These are phyloP conservation scores for Meripilus lineatus DNA, from an alignment of 1,284 basidiomycete species.

Conservation along the genomic window DNA sequence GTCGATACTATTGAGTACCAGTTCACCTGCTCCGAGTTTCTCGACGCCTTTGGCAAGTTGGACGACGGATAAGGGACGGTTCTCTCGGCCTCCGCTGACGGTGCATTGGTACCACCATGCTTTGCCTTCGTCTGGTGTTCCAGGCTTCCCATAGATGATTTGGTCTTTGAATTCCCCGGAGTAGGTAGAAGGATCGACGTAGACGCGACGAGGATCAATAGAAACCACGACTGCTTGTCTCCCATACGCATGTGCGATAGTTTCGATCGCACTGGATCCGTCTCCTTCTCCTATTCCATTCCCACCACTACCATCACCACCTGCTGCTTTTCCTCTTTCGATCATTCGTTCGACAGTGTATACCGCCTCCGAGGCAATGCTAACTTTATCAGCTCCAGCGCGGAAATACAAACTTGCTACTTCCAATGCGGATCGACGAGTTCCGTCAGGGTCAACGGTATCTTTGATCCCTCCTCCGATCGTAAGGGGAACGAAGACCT, in stretches of 20 bases:
- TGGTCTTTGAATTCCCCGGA: constrained; percentile 69
- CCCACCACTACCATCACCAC: constrained; percentile 7
- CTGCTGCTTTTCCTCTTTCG: constrained; percentile 32
- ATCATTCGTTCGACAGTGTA: constrained; percentile 86
- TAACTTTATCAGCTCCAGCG: constrained; percentile 97
- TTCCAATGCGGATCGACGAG: constrained; percentile 80
- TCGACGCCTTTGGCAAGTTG: constrained; percentile 91
- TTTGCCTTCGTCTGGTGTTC: constrained; percentile 53
- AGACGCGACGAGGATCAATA: constrained; percentile 90
- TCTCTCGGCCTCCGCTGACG: constrained; percentile 88
- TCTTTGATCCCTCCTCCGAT: constrained; percentile 99
- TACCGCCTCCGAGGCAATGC: constrained; percentile 94
- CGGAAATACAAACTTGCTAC: constrained; percentile 97
- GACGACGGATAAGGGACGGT: constrained; percentile 86
- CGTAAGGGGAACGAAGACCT: constrained; percentile 96
- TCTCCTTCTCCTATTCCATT: constrained; percentile 36
- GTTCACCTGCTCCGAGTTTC: constrained; percentile 89
- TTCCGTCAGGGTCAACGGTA: constrained; percentile 93
- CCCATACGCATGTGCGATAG: constrained; percentile 90
- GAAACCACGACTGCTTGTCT: constrained; percentile 97
- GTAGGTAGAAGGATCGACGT: constrained; percentile 63
- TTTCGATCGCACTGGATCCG: constrained; percentile 90
- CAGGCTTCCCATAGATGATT: constrained; percentile 53
- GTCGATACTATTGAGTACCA: constrained; percentile 96
- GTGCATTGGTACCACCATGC: constrained; percentile 99